Conservation (phyloP, 169 alveolate species). For the Plasmodium gaboni region DNA sequence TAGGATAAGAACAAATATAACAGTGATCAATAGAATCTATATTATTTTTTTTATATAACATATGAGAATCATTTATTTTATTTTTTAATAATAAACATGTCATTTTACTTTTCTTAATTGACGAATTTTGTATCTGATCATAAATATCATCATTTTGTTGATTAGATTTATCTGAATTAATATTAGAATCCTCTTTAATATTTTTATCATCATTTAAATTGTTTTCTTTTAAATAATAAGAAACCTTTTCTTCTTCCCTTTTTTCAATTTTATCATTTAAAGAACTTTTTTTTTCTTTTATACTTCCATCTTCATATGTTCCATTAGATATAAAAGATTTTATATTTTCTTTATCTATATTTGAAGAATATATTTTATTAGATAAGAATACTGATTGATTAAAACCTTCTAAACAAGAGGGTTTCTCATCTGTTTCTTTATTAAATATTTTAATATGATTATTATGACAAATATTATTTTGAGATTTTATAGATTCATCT, state of each 20-base stretch:
- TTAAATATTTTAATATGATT: too few species aligned
- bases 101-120: neutral
- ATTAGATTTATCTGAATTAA: neutral
- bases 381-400: too few species aligned
- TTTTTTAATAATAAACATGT: neutral
- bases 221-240: neutral
- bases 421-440: too few species aligned
- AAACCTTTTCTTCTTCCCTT: neutral
- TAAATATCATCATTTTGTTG: too few species aligned
- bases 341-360: too few species aligned
- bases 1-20: conserved; percentile 39
- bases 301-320: too few species aligned
- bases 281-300: neutral
- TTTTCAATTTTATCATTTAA: neutral
- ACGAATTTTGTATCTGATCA: neutral
- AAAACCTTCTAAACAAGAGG: too few species aligned
- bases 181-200: neutral
- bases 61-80: neutral
- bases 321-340: too few species aligned
- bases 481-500: too few species aligned
- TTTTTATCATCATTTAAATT: neutral
- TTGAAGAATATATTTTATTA: too few species aligned
- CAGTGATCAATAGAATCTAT: neutral
- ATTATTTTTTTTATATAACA: too few species aligned
- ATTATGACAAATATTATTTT: too few species aligned